Evolutionary conservation across 1,139 yeast genomes (phyloP).

Genomic region (Kodamaea arcana): DNA sequence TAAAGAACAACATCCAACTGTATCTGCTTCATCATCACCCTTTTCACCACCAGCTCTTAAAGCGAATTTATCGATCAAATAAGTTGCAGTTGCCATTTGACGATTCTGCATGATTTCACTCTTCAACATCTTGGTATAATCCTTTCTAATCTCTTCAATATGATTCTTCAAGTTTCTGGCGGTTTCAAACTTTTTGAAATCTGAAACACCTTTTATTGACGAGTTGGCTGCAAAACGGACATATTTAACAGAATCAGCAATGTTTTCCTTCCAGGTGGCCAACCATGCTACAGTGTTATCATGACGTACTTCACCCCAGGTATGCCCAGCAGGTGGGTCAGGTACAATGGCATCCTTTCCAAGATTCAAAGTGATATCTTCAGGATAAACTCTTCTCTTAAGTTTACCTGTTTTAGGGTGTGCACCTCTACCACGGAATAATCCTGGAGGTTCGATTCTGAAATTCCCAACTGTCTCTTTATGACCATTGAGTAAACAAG

Average conservation of each 20-base stretch:
- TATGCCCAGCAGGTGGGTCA: conserved; percentile 78
- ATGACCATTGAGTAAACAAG: conserved; percentile 79
- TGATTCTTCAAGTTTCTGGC: conserved; percentile 78
- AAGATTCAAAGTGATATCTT: conserved; percentile 81
- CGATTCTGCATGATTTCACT: conserved; percentile 79
- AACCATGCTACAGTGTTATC: conserved; percentile 94
- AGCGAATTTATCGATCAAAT: conserved; percentile 90
- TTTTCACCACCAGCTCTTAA: conserved; percentile 98
- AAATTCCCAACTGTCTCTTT: conserved; percentile 92
- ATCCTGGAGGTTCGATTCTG: conserved; percentile 92
- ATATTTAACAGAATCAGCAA: conserved; percentile 77
- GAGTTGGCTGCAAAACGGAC: conserved; percentile 91
- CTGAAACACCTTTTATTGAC: conserved; percentile 86
- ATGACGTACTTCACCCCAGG: conserved; percentile 86
- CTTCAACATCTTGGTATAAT: conserved; percentile 67
- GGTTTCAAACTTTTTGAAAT: conserved; percentile 86
- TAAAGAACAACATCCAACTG: conserved; percentile 96
- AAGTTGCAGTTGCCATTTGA: conserved; percentile 92
- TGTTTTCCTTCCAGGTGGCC: conserved; percentile 96
- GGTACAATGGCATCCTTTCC: conserved; percentile 74
- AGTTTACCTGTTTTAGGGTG: conserved; percentile 94
- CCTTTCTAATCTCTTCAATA: conserved; percentile 69
- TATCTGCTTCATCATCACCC: conserved; percentile 96
- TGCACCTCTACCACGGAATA: conserved; percentile 94
- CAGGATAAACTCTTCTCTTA: conserved; percentile 80